phyloP scores from a whole-genome alignment of 2,329 filamentous ascomycete genomes.

The Capronia americana region DNA sequence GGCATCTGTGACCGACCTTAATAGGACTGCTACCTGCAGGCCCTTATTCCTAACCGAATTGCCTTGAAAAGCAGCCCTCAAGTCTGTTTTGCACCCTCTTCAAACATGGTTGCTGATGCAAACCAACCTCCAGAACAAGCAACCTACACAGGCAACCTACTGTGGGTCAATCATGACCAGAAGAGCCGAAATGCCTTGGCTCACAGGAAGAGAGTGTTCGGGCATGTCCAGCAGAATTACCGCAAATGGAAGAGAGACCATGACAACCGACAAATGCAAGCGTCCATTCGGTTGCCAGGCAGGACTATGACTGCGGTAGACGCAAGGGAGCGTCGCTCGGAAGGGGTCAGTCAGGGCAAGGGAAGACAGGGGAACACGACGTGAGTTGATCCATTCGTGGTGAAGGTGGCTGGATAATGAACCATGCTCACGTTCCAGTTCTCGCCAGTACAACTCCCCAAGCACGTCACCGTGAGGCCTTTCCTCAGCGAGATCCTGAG shows the following conservation, averaged over 20 bases:
- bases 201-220: conserved; percentile 6
- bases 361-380: neutral
- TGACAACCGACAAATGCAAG: conserved; percentile 11
- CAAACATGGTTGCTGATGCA: conserved; percentile 2
- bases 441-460: neutral
- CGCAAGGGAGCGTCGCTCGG: neutral
- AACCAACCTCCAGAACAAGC: neutral
- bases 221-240: conserved; percentile 8
- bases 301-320: neutral
- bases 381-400: neutral
- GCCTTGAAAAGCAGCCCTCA: neutral
- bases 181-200: conserved; percentile 7
- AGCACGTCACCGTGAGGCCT: neutral
- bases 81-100: neutral
- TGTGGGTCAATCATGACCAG: conserved; percentile 9
- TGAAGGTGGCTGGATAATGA: neutral
- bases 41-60: no score
- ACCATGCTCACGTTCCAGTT: neutral
- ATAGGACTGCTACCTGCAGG: no score
- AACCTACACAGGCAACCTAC: conserved; percentile 5
- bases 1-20: no score
- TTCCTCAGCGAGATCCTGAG: neutral
- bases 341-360: neutral
- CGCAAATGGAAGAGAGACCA: conserved; percentile 13
- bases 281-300: conserved; percentile 5